A percentile compares a stretch with the other conserved stretches of the same genome.
These are phyloP conservation scores for Sporothrix dimorphospora DNA, from an alignment of 2,329 filamentous ascomycete species.

Conservation along the genomic window DNA sequence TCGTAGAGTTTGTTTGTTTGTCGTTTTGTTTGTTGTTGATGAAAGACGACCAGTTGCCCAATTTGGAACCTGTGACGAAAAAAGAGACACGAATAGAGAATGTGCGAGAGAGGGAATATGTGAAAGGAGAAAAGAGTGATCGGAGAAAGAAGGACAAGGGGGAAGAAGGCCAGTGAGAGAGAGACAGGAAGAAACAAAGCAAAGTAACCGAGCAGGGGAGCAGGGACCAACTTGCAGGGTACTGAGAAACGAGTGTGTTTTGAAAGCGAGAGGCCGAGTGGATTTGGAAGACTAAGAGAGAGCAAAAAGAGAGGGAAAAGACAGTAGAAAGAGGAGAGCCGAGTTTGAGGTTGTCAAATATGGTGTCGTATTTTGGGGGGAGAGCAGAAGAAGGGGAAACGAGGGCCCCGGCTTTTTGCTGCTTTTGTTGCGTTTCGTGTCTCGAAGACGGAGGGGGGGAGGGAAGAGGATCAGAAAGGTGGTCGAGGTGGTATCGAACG, in stretches of 20 bases:
- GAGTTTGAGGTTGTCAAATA: slow-evolving; percentile 8
- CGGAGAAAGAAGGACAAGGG: slow-evolving; percentile 20
- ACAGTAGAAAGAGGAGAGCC: not conserved
- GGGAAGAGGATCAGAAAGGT: slow-evolving; percentile 24
- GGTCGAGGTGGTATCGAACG: slow-evolving; percentile 14
- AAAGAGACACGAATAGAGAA: not conserved
- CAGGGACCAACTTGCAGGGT: slow-evolving; percentile 12
- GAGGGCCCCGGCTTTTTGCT: slow-evolving; percentile 14
- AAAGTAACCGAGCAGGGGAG: slow-evolving; percentile 2
- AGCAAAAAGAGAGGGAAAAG: slow-evolving; percentile 19
- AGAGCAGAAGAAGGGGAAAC: slow-evolving; percentile 3
- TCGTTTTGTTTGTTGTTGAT: not conserved
- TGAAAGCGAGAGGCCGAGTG: slow-evolving; percentile 10
- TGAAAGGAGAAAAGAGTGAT: slow-evolving; percentile 13
- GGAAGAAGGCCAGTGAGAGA: not conserved
- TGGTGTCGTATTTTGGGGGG: slow-evolving; percentile 11
- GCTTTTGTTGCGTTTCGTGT: slow-evolving; percentile 47
- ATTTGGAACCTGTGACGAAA: slow-evolving; percentile 14
- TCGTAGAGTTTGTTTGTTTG: not conserved
- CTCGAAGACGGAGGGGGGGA: slow-evolving; percentile 41
- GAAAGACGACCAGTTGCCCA: slow-evolving; percentile 23
- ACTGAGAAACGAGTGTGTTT: slow-evolving; percentile 5
- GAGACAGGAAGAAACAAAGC: slow-evolving; percentile 9
- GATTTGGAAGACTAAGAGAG: not conserved
- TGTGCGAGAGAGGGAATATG: slow-evolving; percentile 11